Percentiles rank a stretch among this genome's conserved stretches.
Evolutionary conservation across 2,329 filamentous ascomycete genomes (phyloP).

Genomic region (Pestalotiopsis sp.): DNA sequence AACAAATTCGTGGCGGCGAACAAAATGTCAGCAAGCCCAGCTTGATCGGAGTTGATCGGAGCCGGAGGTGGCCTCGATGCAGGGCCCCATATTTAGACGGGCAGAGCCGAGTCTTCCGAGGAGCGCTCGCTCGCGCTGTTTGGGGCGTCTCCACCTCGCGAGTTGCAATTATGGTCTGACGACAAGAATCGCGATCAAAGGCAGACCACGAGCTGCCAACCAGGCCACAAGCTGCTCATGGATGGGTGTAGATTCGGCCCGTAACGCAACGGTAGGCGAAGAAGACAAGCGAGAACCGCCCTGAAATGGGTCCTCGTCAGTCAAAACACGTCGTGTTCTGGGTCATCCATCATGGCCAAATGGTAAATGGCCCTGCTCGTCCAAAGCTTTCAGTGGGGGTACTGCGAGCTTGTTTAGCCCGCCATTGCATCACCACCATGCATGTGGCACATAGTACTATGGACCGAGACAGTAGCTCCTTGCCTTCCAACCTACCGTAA

Average conservation of each 20-base stretch:
- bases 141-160: background rate
- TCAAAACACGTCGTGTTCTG: background rate
- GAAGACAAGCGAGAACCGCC: background rate
- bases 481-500: background rate
- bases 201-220: background rate
- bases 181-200: background rate
- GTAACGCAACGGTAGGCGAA: background rate
- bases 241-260: background rate
- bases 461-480: background rate
- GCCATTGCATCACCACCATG: constrained; percentile 11
- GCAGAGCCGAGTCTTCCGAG: background rate
- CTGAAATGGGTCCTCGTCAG: background rate
- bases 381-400: background rate
- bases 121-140: background rate
- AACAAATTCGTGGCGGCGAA: background rate
- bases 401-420: constrained; percentile 2
- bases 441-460: background rate
- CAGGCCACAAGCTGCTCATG: background rate
- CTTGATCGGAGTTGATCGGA: constrained; percentile 6
- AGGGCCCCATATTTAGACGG: background rate
- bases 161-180: background rate
- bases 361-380: background rate
- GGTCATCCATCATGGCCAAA: background rate
- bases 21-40: background rate
- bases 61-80: background rate